phyloP scores from a whole-genome alignment of 208 protist genomes.

The Trypanosomatidae sp. region DNA sequence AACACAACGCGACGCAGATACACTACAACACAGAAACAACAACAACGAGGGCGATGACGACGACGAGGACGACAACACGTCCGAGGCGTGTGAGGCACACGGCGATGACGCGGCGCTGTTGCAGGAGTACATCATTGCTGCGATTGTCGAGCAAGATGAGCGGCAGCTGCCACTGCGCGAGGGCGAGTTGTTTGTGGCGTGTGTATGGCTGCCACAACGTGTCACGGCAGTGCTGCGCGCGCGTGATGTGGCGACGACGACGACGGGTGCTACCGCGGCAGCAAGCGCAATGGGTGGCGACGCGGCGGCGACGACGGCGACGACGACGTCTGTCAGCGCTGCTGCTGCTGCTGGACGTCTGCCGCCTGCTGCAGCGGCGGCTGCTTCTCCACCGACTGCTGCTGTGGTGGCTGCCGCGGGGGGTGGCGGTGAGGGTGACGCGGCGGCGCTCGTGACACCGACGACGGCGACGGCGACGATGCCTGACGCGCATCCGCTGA shows the following conservation, averaged over 20 bases:
- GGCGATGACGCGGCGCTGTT: too few relatives aligned
- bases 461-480: neutral
- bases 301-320: neutral
- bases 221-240: conserved; percentile 38
- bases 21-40: neutral
- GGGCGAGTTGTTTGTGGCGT: conserved; percentile 51
- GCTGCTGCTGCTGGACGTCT: too few relatives aligned
- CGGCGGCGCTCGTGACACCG: neutral
- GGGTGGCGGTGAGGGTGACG: neutral
- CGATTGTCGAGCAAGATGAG: conserved; percentile 37
- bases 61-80: neutral
- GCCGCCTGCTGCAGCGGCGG: neutral
- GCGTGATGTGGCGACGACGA: conserved; percentile 1
- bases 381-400: neutral
- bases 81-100: neutral
- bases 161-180: conserved; percentile 30
- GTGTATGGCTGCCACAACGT: conserved; percentile 42
- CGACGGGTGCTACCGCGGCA: neutral
- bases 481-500: too few relatives aligned
- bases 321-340: too few relatives aligned
- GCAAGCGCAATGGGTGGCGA: neutral
- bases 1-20: neutral
- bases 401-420: neutral
- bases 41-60: neutral
- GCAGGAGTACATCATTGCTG: conserved; percentile 50